Base-by-base conservation (phyloP, 768 basidiomycete genomes). In the Trametes coccinea region DNA sequence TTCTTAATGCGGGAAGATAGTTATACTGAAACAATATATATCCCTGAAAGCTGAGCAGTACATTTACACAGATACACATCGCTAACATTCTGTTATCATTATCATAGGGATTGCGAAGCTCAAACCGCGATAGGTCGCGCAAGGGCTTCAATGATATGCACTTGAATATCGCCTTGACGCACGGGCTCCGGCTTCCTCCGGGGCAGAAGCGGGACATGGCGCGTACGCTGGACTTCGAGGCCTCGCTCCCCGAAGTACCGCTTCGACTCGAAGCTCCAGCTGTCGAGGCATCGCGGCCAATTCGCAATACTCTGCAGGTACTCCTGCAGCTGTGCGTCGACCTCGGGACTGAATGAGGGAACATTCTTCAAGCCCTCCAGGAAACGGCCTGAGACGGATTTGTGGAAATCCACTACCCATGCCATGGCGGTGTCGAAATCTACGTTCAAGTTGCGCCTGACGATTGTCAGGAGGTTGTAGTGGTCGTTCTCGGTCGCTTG, bases 241-340 rank as follows among this genome's bases (percentile, higher is more conserved):
- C 75, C 74, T 31, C 48, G 62, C 17, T 29, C 64, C 0, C 74
- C 75, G 48, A 73, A 75, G 66, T 74, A 75, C n/a, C 74, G 49
- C 44, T 61, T 60, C 13, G 66, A 65, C 55, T 75, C 74, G 63
- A 72, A 75, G 46, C 64, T 68, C 75, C 74, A 76, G 46, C 60
- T 66, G 30, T 67, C 63, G 30, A 66, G 60, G n/a, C 48, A 60
- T n/a, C 70, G 66, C 8, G 67, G 66, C 71, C 69, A 73, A 59
- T 67, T 70, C 33, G 58, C 73, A 9, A 73, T 39, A 8, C 67
- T 63, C 4, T 67, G 48, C 40, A 74, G 45, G 60, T 74, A 76
- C 48, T 48, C 50, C 39, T 54, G 48, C n/a, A 75, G 45, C 50
- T 71, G 60, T 1, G 29, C 40, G 56, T 76, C 72, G 41, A 74